Base-by-base conservation (phyloP, 768 basidiomycete species). In the Auricularia cornea region DNA sequence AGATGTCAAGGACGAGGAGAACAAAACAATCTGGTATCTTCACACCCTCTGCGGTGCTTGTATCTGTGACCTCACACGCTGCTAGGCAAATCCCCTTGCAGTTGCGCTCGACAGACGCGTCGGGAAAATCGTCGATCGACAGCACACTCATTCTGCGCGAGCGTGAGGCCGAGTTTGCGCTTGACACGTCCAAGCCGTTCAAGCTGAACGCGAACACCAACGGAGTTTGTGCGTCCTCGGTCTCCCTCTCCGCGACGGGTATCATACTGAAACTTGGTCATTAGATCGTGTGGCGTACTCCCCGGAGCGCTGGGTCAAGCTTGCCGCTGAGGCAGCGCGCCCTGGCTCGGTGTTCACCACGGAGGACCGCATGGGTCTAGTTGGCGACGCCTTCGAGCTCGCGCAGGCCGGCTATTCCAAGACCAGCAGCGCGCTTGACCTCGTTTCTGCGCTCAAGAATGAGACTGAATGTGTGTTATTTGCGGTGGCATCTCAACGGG, bases 171-270 rank as follows among this genome's bases (percentile, higher is more conserved):
- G 79, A 77, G 23, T 82, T 94, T 67, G 72, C 82, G 23, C 68
- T 98, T n/a, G 87, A 92, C 72, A 90, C 85, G 14, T 84, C 75
- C 72, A 84, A 82, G 70, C 78, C 85, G 4, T 98, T 88, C 81
- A 98, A 98, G 76, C 77, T 98, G 65, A 98, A 98, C 71, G 89
- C 88, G 2, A 88, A 88, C 48, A 94, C 93, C 1, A 83, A 83
- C 60, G 94, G 95, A 64, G 90, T 96, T 68, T 98, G 92, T 92
- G 68, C 66, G 92, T 80, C 11, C 57, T 59, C 31, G 23, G 30
- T 62, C 48, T 20, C 31, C 2, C 2, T 40, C 57, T n/a, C 1
- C 3, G 16, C 35, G 18, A 33, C 26, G 18, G 33, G 3, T 16
- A 2, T 11, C 11, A 32, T 44, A 12, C 14, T 2, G 18, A 18